phyloP scores from a whole-genome alignment of 2,329 filamentous ascomycete species.

The Calonectria hawksworthii region DNA sequence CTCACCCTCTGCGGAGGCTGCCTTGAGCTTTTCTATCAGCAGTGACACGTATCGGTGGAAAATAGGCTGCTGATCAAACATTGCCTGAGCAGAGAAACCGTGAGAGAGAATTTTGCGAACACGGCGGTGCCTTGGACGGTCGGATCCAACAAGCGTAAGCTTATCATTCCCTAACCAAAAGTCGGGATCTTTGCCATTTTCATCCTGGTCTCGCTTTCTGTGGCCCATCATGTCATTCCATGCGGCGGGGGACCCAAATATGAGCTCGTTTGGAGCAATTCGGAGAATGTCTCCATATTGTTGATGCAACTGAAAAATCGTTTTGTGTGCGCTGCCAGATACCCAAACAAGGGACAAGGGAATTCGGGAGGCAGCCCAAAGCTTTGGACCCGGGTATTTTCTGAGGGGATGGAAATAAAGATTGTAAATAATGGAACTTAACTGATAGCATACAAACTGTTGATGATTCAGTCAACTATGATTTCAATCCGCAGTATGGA shows the following conservation, averaged over 20 bases:
- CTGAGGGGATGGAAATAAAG: slow-evolving; percentile 16
- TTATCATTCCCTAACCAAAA: slow-evolving; percentile 15
- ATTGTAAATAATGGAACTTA: neutral
- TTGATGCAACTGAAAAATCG: slow-evolving; percentile 30
- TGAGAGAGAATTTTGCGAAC: slow-evolving; percentile 38
- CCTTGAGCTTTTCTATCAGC: slow-evolving; percentile 33
- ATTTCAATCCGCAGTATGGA: neutral
- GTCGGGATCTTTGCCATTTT: slow-evolving; percentile 23
- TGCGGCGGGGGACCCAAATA: slow-evolving; percentile 29
- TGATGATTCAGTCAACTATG: neutral
- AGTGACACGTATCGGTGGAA: slow-evolving; percentile 42
- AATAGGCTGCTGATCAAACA: slow-evolving; percentile 47
- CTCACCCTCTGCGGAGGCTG: slow-evolving; percentile 18
- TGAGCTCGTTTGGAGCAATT: slow-evolving; percentile 55
- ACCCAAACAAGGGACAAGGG: neutral
- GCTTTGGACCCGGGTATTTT: slow-evolving; percentile 11
- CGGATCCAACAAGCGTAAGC: neutral
- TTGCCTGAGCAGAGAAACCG: slow-evolving; percentile 44
- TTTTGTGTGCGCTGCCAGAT: neutral
- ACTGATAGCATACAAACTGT: neutral
- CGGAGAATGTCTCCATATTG: slow-evolving; percentile 54
- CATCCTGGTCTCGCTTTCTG: neutral
- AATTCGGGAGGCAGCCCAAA: slow-evolving; percentile 5
- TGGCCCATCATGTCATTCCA: slow-evolving; percentile 35
- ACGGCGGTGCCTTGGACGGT: slow-evolving; percentile 18